Evolutionary conservation across 2,329 filamentous ascomycete genomes (phyloP), one percentile per base, ranked within the genome.

Genomic region (Monilinia aucupariae): DNA sequence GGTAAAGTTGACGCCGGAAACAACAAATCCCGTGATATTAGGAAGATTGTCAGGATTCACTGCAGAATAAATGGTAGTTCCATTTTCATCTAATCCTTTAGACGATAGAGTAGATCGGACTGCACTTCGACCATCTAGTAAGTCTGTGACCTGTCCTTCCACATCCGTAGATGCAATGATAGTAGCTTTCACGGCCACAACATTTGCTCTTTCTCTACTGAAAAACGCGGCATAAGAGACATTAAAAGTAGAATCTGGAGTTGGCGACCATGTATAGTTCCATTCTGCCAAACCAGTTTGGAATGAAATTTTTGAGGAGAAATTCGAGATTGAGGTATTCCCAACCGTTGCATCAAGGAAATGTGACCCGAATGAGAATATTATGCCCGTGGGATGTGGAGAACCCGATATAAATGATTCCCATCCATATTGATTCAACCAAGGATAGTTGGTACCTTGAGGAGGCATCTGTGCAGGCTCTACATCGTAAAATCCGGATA

Each of bases 381-480:
- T 73, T 45, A 89, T 75, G 1, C 82, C 84, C 32, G 80, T 80
- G 80, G 86, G 88, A 71, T 90, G 87, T 8, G 88, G 88, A 20
- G 91, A 80, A 30, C 88, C 88, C 59, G 82, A 83, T 66, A 90
- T 88, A 58, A 88, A 85, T 68, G 83, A 88, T 69, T 91, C 88
- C 63, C 83, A 82, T 8, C 87, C 87, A 74, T 88, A 87, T 67
- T 90, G 83, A 62, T 83, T 79, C 50, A 91, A 73, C 86, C 88
- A 90, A 0, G 80, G 79, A 68, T 87, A 89, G 68, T 90, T 90
- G 8, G 82, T 81, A 0, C 81, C 80, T 51, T 83, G 85, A 7
- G 52, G 43, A 15, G 50, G 59, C 1, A 61, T 43, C 0, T 81
- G 83, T 37, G 78, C 80, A 3, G 79, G 78, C 70, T 89, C 84